Evolutionary conservation across 805 yeast species (phyloP), one percentile per base, ranked within the genome.

Genomic region (Cyberlindnera americana): DNA sequence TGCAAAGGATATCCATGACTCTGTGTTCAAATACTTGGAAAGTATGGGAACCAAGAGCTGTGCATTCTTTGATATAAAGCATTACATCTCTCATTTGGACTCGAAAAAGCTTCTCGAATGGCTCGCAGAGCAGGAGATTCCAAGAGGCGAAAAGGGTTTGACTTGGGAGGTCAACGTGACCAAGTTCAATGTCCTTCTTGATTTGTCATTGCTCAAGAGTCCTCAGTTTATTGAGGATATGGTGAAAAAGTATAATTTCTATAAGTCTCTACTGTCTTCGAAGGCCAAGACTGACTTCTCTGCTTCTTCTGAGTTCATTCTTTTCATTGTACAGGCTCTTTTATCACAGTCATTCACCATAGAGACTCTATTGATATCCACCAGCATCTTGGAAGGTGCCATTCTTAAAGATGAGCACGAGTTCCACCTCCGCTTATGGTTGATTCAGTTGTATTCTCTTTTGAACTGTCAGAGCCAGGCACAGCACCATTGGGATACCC

Each of bases 341-440:
- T 56, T 61, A 25, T 47, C 48, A 3, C 35, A 52, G 8, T 42
- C 51, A 10, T 47, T 58, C 22, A 30, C 54, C 4, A 29, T 52
- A 4, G 46, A 46, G 8, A 61, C 61, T 16, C 49, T 65, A 2
- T 39, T 72, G 6, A 66, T 68, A 19, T 66, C 77, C 7, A 65
- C 82, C 9, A 51, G 74, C 1, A 58, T 83, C 5, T 62, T 90
- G n/a, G 88, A 84, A 52, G 59, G 67, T 14, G 75, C 81, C 3
- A 63, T 73, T 11, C 33, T 50, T 8, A 56, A 62, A 8, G 95
- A 89, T 56, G 72, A 73, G n/a, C 77, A 81, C 46, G 90, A 90
- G 54, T 86, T 79, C 55, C 81, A 78, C 50, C 64, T 85, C 16
- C 70, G 79, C 38, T 60, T 86, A 8, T 85, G 93, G 90, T 64